phyloP scores from a whole-genome alignment of 805 yeast genomes.

The Vanderwaltozyma verrucispora region DNA sequence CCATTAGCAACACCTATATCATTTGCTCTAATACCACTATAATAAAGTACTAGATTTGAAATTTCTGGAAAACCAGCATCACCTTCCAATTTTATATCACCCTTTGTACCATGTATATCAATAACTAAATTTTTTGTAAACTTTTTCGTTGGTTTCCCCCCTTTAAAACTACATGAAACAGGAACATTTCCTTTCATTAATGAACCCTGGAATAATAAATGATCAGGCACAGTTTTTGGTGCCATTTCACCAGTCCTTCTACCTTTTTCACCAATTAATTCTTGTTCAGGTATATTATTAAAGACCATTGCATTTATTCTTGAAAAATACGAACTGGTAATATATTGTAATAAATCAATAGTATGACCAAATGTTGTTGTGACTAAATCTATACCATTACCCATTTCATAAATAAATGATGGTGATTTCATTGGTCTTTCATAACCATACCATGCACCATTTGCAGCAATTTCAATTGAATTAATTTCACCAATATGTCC shows the following conservation, averaged over 20 bases:
- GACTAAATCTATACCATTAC: conserved; percentile 21
- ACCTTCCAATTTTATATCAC: conserved; percentile 26
- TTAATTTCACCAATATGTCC: conserved; percentile 25
- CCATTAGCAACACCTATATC: conserved; percentile 8
- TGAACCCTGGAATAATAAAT: conserved; percentile 24
- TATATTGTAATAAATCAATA: conserved; percentile 23
- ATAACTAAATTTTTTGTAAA: conserved; percentile 26
- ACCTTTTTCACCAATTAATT: conserved; percentile 20
- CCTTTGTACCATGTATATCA: conserved; percentile 27
- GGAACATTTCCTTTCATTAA: conserved; percentile 22
- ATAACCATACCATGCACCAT: conserved; percentile 27
- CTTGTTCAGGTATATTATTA: conserved; percentile 23
- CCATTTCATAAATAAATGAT: conserved; percentile 18
- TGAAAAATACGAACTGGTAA: conserved; percentile 23
- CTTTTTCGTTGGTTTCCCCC: conserved; percentile 26
- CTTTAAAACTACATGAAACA: conserved; percentile 24
- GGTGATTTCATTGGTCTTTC: conserved; percentile 22
- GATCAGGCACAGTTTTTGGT: conserved; percentile 23
- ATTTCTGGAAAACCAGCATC: conserved; percentile 29
- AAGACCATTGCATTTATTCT: conserved; percentile 22
- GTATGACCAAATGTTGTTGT: conserved; percentile 26
- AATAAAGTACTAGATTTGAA: conserved; percentile 24
- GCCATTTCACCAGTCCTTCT: conserved; percentile 13
- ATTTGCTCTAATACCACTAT: conserved; percentile 19
- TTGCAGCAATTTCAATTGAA: conserved; percentile 23